Percentiles rank a stretch among this genome's conserved stretches.
These are phyloP conservation scores for Podila epigama DNA, from an alignment of 192 early-diverging fungal genomes.

Conservation along the genomic window DNA sequence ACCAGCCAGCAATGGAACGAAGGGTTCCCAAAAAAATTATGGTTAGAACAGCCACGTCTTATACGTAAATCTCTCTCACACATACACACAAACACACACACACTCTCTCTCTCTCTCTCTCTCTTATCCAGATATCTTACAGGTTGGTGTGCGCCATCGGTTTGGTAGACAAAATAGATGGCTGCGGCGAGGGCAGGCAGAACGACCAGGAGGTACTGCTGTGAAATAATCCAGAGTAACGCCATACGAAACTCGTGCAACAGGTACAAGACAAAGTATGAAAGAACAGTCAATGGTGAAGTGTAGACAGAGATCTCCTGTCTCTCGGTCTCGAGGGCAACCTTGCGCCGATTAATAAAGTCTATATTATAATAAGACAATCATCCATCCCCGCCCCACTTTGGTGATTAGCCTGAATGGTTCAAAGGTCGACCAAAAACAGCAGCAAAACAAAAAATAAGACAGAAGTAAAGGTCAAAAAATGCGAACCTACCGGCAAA, in stretches of 20 bases:
- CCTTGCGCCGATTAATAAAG: conserved; percentile 50
- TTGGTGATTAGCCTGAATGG: too few species aligned
- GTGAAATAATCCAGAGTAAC: conserved; percentile 46
- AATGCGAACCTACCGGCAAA: conserved; percentile 32
- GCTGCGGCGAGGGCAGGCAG: conserved; percentile 35
- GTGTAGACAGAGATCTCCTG: conserved; percentile 56
- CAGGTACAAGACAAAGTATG: conserved; percentile 55
- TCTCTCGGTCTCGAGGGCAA: conserved; percentile 47
- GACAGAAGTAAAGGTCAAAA: neutral
- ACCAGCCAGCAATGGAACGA: neutral
- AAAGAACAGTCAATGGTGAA: conserved; percentile 54
- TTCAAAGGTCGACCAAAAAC: too few species aligned
- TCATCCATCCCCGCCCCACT: too few species aligned
- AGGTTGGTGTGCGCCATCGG: conserved; percentile 66
- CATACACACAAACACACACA: too few species aligned
- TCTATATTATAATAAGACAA: too few species aligned
- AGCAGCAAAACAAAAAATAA: too few species aligned
- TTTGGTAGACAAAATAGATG: conserved; percentile 53
- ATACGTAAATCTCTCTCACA: too few species aligned
- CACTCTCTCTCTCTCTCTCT: neutral
- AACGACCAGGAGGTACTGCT: conserved; percentile 44
- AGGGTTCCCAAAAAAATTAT: too few species aligned
- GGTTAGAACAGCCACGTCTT: too few species aligned
- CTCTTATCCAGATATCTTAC: too few species aligned
- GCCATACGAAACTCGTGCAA: conserved; percentile 49